These are phyloP conservation scores for Candida ulmi DNA, from an alignment of 805 yeast species.

Conservation along the genomic window DNA sequence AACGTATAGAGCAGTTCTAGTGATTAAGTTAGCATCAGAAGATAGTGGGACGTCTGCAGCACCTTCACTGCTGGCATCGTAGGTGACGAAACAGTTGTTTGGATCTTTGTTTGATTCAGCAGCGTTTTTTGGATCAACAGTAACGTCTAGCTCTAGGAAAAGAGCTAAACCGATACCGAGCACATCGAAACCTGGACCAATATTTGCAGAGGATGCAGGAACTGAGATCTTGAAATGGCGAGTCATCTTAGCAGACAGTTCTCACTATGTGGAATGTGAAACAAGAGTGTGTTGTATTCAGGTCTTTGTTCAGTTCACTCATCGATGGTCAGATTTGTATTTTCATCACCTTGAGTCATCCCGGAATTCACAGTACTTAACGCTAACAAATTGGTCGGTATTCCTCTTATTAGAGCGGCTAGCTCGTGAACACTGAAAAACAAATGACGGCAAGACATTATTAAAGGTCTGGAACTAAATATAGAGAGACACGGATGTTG, in stretches of 20 bases:
- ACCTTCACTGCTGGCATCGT: constrained; percentile 70
- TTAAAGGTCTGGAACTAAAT: not conserved
- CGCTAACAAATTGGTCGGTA: constrained; percentile 1
- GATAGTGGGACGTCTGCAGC: constrained; percentile 71
- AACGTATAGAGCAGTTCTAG: constrained; percentile 89
- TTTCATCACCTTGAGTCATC: not conserved
- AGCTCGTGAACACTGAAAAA: not conserved
- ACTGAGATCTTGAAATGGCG: constrained; percentile 61
- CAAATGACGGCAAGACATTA: too few species aligned
- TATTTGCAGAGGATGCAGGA: constrained; percentile 97
- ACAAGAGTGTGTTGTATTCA: too few species aligned
- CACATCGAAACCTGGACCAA: constrained; percentile 98
- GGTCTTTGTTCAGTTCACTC: too few species aligned
- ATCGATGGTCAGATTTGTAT: not conserved
- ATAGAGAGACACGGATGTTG: constrained; percentile 6
- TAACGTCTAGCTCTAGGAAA: constrained; percentile 64
- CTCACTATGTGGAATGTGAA: too few species aligned
- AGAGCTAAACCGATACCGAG: constrained; percentile 84
- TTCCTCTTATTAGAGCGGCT: too few species aligned
- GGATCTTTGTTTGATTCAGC: constrained; percentile 51
- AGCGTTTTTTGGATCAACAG: constrained; percentile 46
- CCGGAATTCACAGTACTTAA: constrained; percentile 2
- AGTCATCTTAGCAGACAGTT: constrained; percentile 25
- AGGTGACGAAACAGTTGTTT: constrained; percentile 61
- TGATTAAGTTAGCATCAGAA: constrained; percentile 78